A percentile compares a stretch with the other conserved stretches of the same genome.
These are phyloP conservation scores for Chenopodium suecicum DNA, from an alignment of 148 eudicot species.

Conservation along the genomic window DNA sequence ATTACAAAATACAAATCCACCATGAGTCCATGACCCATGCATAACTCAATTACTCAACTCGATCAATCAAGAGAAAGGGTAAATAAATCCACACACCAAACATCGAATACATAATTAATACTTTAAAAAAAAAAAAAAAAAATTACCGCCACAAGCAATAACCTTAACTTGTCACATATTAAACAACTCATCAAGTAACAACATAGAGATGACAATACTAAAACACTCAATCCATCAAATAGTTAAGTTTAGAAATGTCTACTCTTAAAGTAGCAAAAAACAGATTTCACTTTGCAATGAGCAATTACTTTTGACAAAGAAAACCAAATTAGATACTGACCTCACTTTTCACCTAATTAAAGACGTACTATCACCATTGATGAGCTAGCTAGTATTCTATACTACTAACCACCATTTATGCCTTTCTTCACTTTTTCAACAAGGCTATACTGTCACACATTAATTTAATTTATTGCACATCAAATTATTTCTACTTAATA, in stretches of 20 bases:
- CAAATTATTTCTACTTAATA: too few relatives aligned
- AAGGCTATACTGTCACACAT: neutral
- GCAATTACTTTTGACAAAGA: constrained; percentile 6
- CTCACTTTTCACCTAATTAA: constrained; percentile 6
- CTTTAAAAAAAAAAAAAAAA: too few relatives aligned
- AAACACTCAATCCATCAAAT: neutral
- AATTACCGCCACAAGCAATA: neutral
- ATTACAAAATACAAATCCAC: too few relatives aligned
- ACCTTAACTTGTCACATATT: neutral
- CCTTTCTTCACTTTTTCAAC: neutral
- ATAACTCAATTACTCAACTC: too few relatives aligned
- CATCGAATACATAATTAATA: too few relatives aligned
- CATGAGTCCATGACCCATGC: too few relatives aligned
- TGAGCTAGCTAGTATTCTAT: too few relatives aligned
- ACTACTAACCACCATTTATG: neutral
- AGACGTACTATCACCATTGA: neutral
- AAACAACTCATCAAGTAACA: neutral
- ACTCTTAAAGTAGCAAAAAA: neutral
- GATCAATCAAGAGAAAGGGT: too few relatives aligned
- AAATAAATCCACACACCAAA: too few relatives aligned
- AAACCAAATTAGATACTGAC: constrained; percentile 1
- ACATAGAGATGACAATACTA: neutral
- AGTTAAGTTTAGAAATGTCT: neutral
- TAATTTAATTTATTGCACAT: neutral
- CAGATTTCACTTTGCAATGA: constrained; percentile 9